Conservation (phyloP, 106 monocot genomes). For the Acorus gramineus region DNA sequence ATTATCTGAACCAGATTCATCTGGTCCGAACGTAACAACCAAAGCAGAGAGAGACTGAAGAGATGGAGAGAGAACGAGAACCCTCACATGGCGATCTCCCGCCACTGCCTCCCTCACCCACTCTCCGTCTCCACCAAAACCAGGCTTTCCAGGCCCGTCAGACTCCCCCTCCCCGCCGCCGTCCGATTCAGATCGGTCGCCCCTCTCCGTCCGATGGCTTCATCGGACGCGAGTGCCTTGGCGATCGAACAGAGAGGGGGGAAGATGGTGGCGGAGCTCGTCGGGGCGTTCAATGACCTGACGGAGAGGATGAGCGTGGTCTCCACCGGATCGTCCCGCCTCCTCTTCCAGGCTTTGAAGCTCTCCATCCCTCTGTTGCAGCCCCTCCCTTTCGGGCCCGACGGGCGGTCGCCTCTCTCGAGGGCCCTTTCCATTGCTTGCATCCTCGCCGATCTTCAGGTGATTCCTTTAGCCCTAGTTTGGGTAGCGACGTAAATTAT, state of each 20-base stretch:
- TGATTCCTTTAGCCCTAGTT: constrained; percentile 1
- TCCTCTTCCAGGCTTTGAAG: constrained; percentile 54
- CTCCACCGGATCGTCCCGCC: constrained; percentile 46
- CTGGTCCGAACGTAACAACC: no score
- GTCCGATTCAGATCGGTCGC: background rate
- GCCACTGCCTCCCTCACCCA: no score
- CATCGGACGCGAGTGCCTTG: background rate
- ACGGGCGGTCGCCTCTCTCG: constrained; percentile 40
- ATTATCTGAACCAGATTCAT: no score
- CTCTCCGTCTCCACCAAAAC: no score
- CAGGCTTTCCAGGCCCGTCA: background rate
- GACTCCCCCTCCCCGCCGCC: background rate
- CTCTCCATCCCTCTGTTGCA: constrained; percentile 60
- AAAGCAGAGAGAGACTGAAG: no score
- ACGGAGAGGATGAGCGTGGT: constrained; percentile 64
- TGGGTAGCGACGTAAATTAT: background rate
- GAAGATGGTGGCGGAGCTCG: constrained; percentile 69
- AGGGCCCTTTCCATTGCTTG: constrained; percentile 53
- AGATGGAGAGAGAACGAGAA: background rate
- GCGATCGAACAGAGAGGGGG: constrained; percentile 33
- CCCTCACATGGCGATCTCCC: background rate
- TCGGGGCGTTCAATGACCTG: constrained; percentile 70
- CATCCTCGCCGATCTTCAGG: constrained; percentile 79
- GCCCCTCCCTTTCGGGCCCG: constrained; percentile 22
- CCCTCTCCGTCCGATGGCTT: background rate